Conservation (phyloP, 2,329 filamentous ascomycete genomes). For the Fusarium sp. region DNA sequence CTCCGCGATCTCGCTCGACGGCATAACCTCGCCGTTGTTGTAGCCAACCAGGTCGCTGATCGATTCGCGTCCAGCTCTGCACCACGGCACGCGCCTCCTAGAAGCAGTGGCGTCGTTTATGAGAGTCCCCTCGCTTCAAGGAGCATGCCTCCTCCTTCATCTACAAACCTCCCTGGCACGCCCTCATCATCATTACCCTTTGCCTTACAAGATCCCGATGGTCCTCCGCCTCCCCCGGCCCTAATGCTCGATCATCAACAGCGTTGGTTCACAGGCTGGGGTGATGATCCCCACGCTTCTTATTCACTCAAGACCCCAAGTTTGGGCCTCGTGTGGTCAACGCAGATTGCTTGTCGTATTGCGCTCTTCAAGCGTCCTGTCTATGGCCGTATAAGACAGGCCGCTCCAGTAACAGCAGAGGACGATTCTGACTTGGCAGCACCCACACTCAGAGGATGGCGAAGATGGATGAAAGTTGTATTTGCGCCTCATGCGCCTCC, state of each 20-base stretch:
- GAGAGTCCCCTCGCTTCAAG: slow-evolving; percentile 62
- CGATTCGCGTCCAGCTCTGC: slow-evolving; percentile 65
- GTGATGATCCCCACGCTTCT: slow-evolving; percentile 67
- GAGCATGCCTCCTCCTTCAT: slow-evolving; percentile 48
- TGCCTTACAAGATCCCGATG: slow-evolving; percentile 41
- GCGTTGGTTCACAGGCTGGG: slow-evolving; percentile 95
- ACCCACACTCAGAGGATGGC: slow-evolving; percentile 67
- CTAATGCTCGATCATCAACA: slow-evolving; percentile 89
- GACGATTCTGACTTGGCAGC: slow-evolving; percentile 55
- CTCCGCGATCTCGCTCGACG: slow-evolving; percentile 79
- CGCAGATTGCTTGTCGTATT: slow-evolving; percentile 84
- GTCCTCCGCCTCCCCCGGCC: slow-evolving; percentile 56
- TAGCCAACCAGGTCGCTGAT: slow-evolving; percentile 95
- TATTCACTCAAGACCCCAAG: slow-evolving; percentile 80
- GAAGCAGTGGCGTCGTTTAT: slow-evolving; percentile 44
- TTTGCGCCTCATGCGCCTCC: slow-evolving; percentile 80
- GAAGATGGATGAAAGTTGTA: slow-evolving; percentile 85
- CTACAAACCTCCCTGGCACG: slow-evolving; percentile 45
- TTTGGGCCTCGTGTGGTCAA: slow-evolving; percentile 89
- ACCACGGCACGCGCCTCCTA: slow-evolving; percentile 34
- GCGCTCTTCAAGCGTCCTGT: slow-evolving; percentile 79
- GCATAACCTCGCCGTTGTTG: slow-evolving; percentile 83
- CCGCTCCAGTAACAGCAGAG: slow-evolving; percentile 48
- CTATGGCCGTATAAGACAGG: slow-evolving; percentile 52
- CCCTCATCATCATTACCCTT: slow-evolving; percentile 54